Conservation (phyloP, 1,139 yeast species). For the Suhomyces bribrorum region DNA sequence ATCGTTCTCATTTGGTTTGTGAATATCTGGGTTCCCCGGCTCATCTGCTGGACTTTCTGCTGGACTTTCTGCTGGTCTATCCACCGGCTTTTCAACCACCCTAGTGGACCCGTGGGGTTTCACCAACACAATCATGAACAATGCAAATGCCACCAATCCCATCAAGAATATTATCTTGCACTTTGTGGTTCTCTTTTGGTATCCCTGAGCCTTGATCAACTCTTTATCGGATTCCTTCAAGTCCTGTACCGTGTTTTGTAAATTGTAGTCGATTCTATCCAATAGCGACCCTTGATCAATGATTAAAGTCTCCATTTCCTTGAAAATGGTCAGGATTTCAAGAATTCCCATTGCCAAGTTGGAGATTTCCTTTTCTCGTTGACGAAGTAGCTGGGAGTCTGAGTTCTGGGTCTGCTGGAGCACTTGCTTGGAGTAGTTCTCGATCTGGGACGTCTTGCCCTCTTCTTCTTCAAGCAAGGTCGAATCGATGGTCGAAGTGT, state of each 20-base stretch:
- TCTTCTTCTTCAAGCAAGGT: slow-evolving; percentile 47
- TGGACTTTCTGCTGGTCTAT: slow-evolving; percentile 1
- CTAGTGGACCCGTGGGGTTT: slow-evolving; percentile 51
- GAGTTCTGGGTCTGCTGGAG: slow-evolving; percentile 45
- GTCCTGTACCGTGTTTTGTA: slow-evolving; percentile 75
- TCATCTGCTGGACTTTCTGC: slow-evolving; percentile 13
- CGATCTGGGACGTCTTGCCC: slow-evolving; percentile 20
- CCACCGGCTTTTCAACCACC: slow-evolving; percentile 25
- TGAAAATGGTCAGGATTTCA: slow-evolving; percentile 89
- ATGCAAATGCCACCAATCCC: slow-evolving; percentile 66
- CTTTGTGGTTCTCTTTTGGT: slow-evolving; percentile 87
- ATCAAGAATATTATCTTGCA: slow-evolving; percentile 83
- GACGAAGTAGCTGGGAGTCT: slow-evolving; percentile 52
- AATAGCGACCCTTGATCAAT: slow-evolving; percentile 94
- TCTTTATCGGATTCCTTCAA: slow-evolving; percentile 78
- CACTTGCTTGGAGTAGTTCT: slow-evolving; percentile 40
- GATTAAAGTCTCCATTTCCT: slow-evolving; percentile 87
- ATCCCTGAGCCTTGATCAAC: slow-evolving; percentile 69
- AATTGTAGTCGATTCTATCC: slow-evolving; percentile 90
- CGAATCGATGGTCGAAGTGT: slow-evolving; percentile 12
- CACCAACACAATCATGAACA: slow-evolving; percentile 69
- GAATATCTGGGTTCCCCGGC: neutral
- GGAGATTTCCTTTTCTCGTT: slow-evolving; percentile 85
- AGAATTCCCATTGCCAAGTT: slow-evolving; percentile 91
- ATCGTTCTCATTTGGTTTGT: neutral